Conservation (phyloP, 2,329 filamentous ascomycete species). For the Achaetomium macrosporum region DNA sequence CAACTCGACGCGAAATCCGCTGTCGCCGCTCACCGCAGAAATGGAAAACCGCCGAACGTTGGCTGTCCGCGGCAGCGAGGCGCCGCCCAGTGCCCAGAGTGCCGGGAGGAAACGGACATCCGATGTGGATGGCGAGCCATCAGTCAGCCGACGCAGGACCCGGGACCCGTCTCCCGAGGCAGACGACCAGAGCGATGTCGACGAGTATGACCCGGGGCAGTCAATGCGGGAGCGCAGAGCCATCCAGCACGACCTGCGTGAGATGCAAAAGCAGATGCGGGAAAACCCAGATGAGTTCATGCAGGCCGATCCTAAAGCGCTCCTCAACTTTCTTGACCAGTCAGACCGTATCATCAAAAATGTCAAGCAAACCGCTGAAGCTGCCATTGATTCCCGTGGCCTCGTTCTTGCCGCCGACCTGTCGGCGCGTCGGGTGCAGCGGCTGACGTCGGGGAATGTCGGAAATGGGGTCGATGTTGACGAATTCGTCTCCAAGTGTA, state of each 20-base stretch:
- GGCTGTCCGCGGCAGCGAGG: slow-evolving; percentile 12
- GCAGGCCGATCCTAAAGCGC: slow-evolving; percentile 53
- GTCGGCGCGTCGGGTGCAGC: slow-evolving; percentile 69
- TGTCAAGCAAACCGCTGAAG: slow-evolving; percentile 84
- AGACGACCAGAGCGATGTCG: slow-evolving; percentile 29
- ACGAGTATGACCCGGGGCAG: slow-evolving; percentile 77
- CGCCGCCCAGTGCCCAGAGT: not conserved
- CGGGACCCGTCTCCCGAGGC: slow-evolving; percentile 20
- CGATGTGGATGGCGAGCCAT: slow-evolving; percentile 15
- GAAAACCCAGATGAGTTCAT: slow-evolving; percentile 66
- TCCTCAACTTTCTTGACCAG: slow-evolving; percentile 59
- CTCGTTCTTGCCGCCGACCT: slow-evolving; percentile 76
- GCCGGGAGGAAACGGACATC: slow-evolving; percentile 19
- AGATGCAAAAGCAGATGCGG: slow-evolving; percentile 52
- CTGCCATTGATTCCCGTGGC: slow-evolving; percentile 82
- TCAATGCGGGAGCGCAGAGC: slow-evolving; percentile 64
- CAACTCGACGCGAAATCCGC: slow-evolving; percentile 1
- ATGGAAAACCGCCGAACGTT: slow-evolving; percentile 18
- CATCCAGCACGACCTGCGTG: slow-evolving; percentile 64
- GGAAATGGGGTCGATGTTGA: slow-evolving; percentile 79
- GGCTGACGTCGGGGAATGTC: slow-evolving; percentile 65
- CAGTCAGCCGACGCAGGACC: slow-evolving; percentile 21
- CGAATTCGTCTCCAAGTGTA: slow-evolving; percentile 85
- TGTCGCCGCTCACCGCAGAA: slow-evolving; percentile 1
- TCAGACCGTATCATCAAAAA: slow-evolving; percentile 60